A percentile compares a stretch with the other conserved stretches of the same genome.
These are phyloP conservation scores for Vanilla planifolia DNA, from an alignment of 106 monocot genomes.

Conservation along the genomic window DNA sequence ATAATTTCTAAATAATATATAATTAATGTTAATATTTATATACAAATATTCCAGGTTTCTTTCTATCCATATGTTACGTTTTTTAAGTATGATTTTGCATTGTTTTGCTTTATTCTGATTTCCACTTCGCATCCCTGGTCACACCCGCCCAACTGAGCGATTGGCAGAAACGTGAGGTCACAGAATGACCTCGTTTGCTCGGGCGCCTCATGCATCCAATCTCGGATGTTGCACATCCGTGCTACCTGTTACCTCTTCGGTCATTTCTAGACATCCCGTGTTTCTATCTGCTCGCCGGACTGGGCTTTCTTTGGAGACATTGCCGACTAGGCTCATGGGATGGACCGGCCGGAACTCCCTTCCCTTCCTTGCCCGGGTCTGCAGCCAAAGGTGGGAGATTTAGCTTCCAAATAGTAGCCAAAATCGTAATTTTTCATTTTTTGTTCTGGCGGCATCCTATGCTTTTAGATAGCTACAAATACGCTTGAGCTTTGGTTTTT, in stretches of 20 bases:
- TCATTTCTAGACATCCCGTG: background rate
- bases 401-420: background rate
- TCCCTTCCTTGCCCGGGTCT: background rate
- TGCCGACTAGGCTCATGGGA: background rate
- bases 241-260: background rate
- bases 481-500: too few species aligned
- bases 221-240: background rate
- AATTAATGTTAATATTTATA: too few species aligned
- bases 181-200: constrained; percentile 5
- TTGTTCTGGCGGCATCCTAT: too few species aligned
- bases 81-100: too few species aligned
- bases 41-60: too few species aligned
- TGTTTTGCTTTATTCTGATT: too few species aligned
- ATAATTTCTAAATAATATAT: too few species aligned
- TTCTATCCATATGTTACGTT: too few species aligned
- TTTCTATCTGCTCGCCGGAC: background rate
- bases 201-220: background rate
- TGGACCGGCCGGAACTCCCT: background rate
- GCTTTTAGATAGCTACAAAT: too few species aligned
- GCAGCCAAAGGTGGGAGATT: background rate
- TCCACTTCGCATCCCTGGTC: too few species aligned
- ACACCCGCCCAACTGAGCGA: background rate
- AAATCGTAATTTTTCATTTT: too few species aligned
- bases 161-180: background rate
- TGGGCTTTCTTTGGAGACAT: background rate